These are phyloP conservation scores for Metschnikowia borealis DNA, from an alignment of 805 yeast species.

Conservation along the genomic window DNA sequence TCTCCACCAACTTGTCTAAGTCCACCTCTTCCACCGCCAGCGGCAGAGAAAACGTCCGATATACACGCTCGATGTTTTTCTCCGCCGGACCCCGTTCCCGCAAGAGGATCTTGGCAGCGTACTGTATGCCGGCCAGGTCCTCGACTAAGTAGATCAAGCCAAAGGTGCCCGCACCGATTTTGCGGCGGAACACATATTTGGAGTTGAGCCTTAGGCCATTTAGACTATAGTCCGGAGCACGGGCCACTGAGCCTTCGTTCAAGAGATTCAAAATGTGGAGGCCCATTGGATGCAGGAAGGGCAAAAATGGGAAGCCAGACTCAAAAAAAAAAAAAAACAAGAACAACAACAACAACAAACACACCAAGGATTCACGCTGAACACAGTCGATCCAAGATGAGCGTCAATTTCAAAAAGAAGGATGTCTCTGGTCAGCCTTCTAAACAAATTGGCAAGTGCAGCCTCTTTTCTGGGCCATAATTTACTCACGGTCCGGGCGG, in stretches of 20 bases:
- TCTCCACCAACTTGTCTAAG: slow-evolving; percentile 1
- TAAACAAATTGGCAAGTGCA: too few species aligned
- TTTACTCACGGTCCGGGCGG: background rate
- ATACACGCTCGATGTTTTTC: background rate
- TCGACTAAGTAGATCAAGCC: slow-evolving; percentile 45
- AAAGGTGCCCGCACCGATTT: slow-evolving; percentile 46
- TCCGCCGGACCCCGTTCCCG: background rate
- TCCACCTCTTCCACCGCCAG: slow-evolving; percentile 8
- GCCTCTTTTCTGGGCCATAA: background rate
- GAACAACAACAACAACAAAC: too few species aligned
- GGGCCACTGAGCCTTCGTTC: background rate
- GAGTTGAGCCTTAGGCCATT: slow-evolving; percentile 53
- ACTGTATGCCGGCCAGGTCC: slow-evolving; percentile 39
- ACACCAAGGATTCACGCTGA: too few species aligned
- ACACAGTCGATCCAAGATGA: too few species aligned
- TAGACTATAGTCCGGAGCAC: background rate
- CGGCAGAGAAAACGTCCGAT: slow-evolving; percentile 1
- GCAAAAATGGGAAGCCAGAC: background rate
- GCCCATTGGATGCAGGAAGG: background rate
- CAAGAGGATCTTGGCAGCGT: slow-evolving; percentile 70
- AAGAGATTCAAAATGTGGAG: slow-evolving; percentile 1
- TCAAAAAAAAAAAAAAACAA: too few species aligned
- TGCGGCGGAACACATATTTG: slow-evolving; percentile 48
- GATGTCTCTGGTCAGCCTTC: too few species aligned
- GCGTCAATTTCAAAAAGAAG: too few species aligned